Percentiles rank a stretch among this genome's conserved stretches.
Conservation (phyloP, 352 stramenopile genomes). For the Globisporangium echinulatum region DNA sequence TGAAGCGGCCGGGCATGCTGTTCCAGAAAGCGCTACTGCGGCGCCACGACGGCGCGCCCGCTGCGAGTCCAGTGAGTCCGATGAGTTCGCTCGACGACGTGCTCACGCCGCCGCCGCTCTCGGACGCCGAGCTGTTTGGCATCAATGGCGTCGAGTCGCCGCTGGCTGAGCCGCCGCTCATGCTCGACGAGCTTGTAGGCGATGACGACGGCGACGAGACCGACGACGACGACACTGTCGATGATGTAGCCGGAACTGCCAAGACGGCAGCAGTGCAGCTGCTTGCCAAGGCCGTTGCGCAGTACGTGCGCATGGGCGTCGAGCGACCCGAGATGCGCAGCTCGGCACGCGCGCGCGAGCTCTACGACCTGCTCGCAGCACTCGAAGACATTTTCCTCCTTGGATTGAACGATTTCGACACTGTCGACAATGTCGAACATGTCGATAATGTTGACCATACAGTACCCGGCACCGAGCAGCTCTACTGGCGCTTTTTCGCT, state of each 20-base stretch:
- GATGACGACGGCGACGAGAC: constrained; percentile 4
- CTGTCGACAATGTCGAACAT: neutral
- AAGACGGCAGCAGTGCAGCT: constrained; percentile 17
- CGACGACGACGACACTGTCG: constrained; percentile 1
- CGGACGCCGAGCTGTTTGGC: constrained; percentile 10
- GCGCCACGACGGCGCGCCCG: constrained; percentile 1
- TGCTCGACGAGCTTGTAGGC: constrained; percentile 2
- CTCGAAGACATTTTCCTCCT: constrained; percentile 70
- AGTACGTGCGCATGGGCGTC: constrained; percentile 53
- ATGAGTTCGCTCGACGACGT: constrained; percentile 23
- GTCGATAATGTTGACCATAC: constrained; percentile 1
- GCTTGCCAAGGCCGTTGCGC: constrained; percentile 50
- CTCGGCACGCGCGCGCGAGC: constrained; percentile 52
- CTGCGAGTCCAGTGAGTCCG: constrained; percentile 10
- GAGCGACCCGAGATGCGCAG: constrained; percentile 59
- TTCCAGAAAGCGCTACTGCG: constrained; percentile 47
- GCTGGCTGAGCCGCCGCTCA: constrained; percentile 5
- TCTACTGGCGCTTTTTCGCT: constrained; percentile 65
- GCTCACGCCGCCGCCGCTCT: constrained; percentile 19
- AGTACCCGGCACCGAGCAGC: neutral
- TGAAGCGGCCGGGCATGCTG: constrained; percentile 60
- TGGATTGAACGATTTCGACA: constrained; percentile 24
- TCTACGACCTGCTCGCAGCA: constrained; percentile 62
- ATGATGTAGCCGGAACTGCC: no score
- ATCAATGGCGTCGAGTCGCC: constrained; percentile 3